Evolutionary conservation across 1,284 basidiomycete species (phyloP).

Genomic region (Ceratobasidium sp.): DNA sequence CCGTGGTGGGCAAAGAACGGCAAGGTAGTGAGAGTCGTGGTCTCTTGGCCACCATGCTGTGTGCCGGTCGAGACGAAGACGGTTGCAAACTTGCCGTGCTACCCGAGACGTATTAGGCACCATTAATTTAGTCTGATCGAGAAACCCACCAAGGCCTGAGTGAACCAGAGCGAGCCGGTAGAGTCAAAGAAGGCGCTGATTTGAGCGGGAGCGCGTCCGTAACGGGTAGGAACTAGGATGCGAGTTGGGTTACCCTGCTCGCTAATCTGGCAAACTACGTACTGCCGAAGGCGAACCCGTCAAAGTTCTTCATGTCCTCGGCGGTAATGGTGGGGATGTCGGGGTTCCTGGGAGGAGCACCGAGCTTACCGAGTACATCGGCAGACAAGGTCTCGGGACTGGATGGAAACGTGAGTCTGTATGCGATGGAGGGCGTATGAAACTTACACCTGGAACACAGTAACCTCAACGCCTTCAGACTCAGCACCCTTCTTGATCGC

Average conservation of each 20-base stretch:
- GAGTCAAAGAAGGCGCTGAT: constrained; percentile 58
- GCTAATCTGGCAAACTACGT: background rate
- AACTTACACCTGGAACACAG: constrained; percentile 41
- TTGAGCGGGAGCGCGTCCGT: constrained; percentile 28
- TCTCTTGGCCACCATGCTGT: constrained; percentile 42
- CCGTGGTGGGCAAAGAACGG: constrained; percentile 49
- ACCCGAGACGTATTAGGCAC: background rate
- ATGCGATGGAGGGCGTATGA: background rate
- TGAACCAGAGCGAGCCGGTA: constrained; percentile 55
- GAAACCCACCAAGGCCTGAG: constrained; percentile 52
- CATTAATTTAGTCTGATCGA: background rate
- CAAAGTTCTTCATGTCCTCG: constrained; percentile 50
- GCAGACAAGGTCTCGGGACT: constrained; percentile 54
- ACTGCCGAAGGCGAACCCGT: constrained; percentile 50
- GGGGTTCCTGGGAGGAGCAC: constrained; percentile 49
- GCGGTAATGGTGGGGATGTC: constrained; percentile 54
- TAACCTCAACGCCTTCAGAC: constrained; percentile 19
- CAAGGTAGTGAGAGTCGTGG: constrained; percentile 39
- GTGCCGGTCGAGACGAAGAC: constrained; percentile 45
- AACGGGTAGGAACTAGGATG: constrained; percentile 43
- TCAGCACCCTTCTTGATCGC: constrained; percentile 18
- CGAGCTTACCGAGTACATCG: constrained; percentile 58
- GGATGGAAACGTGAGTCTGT: background rate
- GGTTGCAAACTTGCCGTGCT: constrained; percentile 51
- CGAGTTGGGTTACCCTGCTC: background rate